Evolutionary conservation across 1,284 basidiomycete genomes (phyloP).

Genomic region (Naganishia liquefaciens): DNA sequence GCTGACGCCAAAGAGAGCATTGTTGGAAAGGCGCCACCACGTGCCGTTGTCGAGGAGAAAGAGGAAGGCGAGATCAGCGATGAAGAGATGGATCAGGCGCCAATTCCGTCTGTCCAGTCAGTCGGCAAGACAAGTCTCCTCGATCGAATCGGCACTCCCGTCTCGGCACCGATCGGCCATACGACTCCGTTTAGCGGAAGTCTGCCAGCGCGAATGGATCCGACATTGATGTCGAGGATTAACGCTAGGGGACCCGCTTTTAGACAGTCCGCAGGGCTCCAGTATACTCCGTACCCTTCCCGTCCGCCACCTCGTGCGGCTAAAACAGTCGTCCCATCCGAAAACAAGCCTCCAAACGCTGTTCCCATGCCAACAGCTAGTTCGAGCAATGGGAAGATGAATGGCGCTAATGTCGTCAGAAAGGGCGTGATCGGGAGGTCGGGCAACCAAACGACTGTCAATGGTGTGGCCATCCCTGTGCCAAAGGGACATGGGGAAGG

Average conservation of each 20-base stretch:
- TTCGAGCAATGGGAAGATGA: too few species aligned
- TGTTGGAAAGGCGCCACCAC: neutral
- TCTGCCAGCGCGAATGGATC: constrained; percentile 15
- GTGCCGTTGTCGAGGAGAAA: constrained; percentile 7
- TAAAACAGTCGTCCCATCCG: neutral
- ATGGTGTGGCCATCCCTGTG: constrained; percentile 13
- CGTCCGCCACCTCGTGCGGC: neutral
- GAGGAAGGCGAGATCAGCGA: constrained; percentile 26
- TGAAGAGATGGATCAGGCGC: constrained; percentile 20
- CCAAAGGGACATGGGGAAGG: constrained; percentile 14
- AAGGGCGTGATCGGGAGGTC: constrained; percentile 19
- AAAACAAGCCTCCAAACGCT: too few species aligned
- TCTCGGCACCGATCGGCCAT: neutral
- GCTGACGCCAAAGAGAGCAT: neutral
- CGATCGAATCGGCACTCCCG: constrained; percentile 3
- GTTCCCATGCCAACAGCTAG: neutral
- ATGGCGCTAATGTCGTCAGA: neutral
- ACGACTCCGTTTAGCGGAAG: neutral
- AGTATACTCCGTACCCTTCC: neutral
- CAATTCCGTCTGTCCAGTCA: neutral
- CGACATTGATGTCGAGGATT: constrained; percentile 20
- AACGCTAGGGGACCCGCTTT: neutral
- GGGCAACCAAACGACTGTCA: constrained; percentile 21
- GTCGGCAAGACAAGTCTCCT: constrained; percentile 10
- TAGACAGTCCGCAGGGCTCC: neutral